phyloP scores from a whole-genome alignment of 306 rosid genomes.

The Cicer arietinum region DNA sequence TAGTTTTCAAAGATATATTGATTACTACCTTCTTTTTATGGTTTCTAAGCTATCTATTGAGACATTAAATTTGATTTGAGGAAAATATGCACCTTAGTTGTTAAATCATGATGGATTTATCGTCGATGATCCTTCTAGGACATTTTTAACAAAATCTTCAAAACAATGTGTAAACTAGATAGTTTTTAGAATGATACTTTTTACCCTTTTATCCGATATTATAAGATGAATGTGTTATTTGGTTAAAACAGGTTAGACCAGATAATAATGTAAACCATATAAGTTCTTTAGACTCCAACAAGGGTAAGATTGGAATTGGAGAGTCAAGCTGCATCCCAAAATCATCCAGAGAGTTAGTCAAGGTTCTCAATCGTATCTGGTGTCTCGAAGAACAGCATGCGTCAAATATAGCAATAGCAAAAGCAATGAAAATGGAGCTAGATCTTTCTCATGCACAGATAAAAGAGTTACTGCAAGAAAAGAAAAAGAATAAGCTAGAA shows the following conservation, averaged over 20 bases:
- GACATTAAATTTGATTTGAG: conserved; percentile 16
- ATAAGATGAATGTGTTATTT: conserved; percentile 25
- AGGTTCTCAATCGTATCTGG: conserved; percentile 64
- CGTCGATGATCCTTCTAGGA: background rate
- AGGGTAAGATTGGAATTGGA: conserved; percentile 38
- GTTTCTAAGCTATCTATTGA: background rate
- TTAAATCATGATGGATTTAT: conserved; percentile 22
- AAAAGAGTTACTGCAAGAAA: conserved; percentile 56
- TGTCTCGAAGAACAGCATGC: conserved; percentile 67
- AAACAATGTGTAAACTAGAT: background rate
- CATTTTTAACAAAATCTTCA: background rate
- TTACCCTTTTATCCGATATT: conserved; percentile 18
- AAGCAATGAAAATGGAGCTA: conserved; percentile 63
- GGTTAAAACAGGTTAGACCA: conserved; percentile 53
- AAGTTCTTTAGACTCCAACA: conserved; percentile 40
- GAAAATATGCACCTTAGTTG: background rate
- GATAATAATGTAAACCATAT: conserved; percentile 43
- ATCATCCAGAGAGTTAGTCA: conserved; percentile 59
- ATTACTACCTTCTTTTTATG: no score
- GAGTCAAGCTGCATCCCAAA: conserved; percentile 47
- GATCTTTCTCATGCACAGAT: conserved; percentile 56
- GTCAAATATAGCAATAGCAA: conserved; percentile 51
- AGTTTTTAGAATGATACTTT: conserved; percentile 1
- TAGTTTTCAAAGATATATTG: no score
- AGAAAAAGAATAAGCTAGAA: conserved; percentile 55